These are phyloP conservation scores for Leptodontidium sp. DNA, from an alignment of 2,329 filamentous ascomycete genomes.

Conservation along the genomic window DNA sequence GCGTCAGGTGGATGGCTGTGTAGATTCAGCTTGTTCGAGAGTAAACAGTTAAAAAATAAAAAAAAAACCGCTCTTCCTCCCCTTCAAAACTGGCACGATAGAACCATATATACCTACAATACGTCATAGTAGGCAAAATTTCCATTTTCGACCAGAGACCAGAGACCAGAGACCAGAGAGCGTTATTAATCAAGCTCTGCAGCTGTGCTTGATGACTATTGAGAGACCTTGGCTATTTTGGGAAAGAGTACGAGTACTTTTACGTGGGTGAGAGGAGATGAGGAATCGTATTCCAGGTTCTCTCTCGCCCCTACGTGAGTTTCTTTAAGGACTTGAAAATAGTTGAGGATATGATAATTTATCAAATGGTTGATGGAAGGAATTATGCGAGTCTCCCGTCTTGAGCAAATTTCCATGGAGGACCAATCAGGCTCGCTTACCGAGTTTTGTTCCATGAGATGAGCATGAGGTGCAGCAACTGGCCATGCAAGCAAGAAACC, in stretches of 20 bases:
- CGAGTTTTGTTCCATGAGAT: no score
- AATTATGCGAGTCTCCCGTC: no score
- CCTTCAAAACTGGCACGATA: background rate
- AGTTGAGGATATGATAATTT: no score
- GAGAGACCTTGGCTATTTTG: background rate
- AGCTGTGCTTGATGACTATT: background rate
- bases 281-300: background rate
- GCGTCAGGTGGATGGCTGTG: constrained; percentile 3
- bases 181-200: background rate
- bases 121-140: background rate
- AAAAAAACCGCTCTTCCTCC: background rate
- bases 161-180: background rate
- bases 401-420: no score
- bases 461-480: no score
- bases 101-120: background rate
- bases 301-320: no score
- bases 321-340: no score
- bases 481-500: no score
- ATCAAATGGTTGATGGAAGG: no score
- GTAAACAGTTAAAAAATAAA: background rate
- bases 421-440: no score
- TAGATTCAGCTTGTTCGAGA: background rate
- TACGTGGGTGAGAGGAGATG: background rate
- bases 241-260: background rate
- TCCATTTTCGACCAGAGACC: background rate